phyloP scores from a whole-genome alignment of 164 flowering plant genomes.

The Houttuynia cordata region DNA sequence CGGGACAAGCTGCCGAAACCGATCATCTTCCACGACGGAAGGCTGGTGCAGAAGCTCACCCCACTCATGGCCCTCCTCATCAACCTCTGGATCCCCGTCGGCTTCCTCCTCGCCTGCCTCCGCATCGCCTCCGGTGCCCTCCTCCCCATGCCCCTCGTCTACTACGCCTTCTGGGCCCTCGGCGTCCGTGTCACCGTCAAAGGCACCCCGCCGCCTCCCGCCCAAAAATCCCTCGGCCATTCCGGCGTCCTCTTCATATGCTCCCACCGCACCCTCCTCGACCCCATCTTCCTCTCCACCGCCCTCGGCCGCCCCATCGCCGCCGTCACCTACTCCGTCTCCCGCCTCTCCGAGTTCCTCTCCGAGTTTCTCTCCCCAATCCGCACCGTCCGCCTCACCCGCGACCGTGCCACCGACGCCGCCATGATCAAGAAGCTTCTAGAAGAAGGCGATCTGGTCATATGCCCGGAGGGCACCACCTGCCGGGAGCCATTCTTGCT shows the following conservation, averaged over 20 bases:
- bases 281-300: slow-evolving; percentile 44
- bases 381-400: slow-evolving; percentile 45
- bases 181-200: slow-evolving; percentile 45
- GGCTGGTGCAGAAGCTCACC: slow-evolving; percentile 69
- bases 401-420: slow-evolving; percentile 50
- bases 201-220: slow-evolving; percentile 50
- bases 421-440: slow-evolving; percentile 45
- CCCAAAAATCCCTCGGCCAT: slow-evolving; percentile 18
- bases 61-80: slow-evolving; percentile 49
- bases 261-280: slow-evolving; percentile 53
- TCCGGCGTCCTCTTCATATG: slow-evolving; percentile 53
- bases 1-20: slow-evolving; percentile 35
- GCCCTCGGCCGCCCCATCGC: slow-evolving; percentile 45
- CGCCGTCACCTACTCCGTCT: slow-evolving; percentile 52
- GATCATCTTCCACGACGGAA: slow-evolving; percentile 73
- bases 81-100: slow-evolving; percentile 72
- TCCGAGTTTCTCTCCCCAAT: slow-evolving; percentile 67
- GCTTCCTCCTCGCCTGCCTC: slow-evolving; percentile 36
- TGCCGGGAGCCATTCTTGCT: slow-evolving; percentile 60
- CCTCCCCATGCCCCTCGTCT: slow-evolving; percentile 45
- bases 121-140: slow-evolving; percentile 39
- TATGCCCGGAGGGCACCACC: slow-evolving; percentile 75
- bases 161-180: slow-evolving; percentile 37
- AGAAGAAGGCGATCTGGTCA: slow-evolving; percentile 46
- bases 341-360: too few species aligned